Evolutionary conservation across 306 rosid species (phyloP).

Genomic region (Cucurbita maxima): DNA sequence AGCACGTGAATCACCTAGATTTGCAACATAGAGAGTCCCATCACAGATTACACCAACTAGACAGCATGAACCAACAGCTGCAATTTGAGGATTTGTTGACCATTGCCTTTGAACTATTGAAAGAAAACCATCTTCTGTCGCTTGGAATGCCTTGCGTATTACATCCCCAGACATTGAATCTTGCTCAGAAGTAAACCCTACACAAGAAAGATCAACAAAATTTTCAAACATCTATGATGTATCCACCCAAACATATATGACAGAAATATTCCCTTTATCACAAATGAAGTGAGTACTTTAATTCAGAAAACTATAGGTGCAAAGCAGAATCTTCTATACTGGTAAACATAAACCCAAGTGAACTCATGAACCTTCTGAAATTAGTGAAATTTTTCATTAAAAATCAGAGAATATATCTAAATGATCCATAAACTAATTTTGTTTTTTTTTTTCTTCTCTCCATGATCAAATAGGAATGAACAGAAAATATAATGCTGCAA

Average conservation of each 20-base stretch:
- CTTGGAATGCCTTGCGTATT: slow-evolving; percentile 77
- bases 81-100: slow-evolving; percentile 61
- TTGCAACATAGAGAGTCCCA: slow-evolving; percentile 62
- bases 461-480: slow-evolving; percentile 1
- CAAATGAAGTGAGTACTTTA: background rate
- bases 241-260: background rate
- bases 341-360: background rate
- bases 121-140: slow-evolving; percentile 77
- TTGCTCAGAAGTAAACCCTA: slow-evolving; percentile 76
- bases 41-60: slow-evolving; percentile 68
- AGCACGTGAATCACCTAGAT: slow-evolving; percentile 83
- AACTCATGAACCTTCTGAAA: background rate
- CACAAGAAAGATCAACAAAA: slow-evolving; percentile 9
- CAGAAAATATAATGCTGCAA: background rate
- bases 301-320: background rate
- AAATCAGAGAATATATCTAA: background rate
- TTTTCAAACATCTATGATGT: background rate
- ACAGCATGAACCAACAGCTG: slow-evolving; percentile 92
- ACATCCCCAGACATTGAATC: slow-evolving; percentile 64
- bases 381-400: background rate
- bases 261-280: background rate
- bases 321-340: background rate
- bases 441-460: background rate
- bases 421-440: background rate
- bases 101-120: slow-evolving; percentile 59